A percentile compares a stretch with the other conserved stretches of the same genome.
These are phyloP conservation scores for Salvia hispanica DNA, from an alignment of 257 asterid species.

Conservation along the genomic window DNA sequence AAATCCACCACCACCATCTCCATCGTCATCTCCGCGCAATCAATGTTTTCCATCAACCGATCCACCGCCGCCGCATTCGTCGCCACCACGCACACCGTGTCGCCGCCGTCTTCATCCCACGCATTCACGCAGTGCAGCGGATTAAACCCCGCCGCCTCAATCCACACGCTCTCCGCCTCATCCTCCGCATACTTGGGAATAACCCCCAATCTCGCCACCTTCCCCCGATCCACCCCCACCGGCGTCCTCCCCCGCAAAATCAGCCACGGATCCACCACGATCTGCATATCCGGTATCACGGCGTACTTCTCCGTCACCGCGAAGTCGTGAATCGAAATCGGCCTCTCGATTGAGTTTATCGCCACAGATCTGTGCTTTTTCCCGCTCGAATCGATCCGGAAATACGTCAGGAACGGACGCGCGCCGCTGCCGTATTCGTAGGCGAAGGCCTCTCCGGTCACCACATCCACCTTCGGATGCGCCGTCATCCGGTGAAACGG, in stretches of 20 bases:
- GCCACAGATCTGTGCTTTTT: conserved; percentile 38
- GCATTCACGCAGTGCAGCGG: conserved; percentile 46
- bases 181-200: conserved; percentile 49
- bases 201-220: conserved; percentile 54
- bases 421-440: conserved; percentile 35
- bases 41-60: conserved; percentile 7
- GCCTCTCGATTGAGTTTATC: conserved; percentile 40
- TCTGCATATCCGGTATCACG: conserved; percentile 47
- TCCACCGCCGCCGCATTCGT: conserved; percentile 39
- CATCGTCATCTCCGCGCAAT: too few species aligned
- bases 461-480: conserved; percentile 50
- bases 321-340: conserved; percentile 53
- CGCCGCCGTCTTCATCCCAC: conserved; percentile 60
- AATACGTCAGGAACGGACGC: conserved; percentile 49
- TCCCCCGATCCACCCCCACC: conserved; percentile 29
- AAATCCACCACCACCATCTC: too few species aligned
- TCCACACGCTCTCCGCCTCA: conserved; percentile 47
- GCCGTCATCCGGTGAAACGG: conserved; percentile 52
- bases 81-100: conserved; percentile 43
- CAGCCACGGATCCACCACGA: conserved; percentile 38
- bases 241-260: conserved; percentile 44
- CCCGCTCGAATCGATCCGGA: conserved; percentile 42
- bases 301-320: conserved; percentile 50
- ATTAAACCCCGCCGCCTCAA: conserved; percentile 52
- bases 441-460: conserved; percentile 50